phyloP scores from a whole-genome alignment of 202 grass and related monocot species.

The Eragrostis tef region DNA sequence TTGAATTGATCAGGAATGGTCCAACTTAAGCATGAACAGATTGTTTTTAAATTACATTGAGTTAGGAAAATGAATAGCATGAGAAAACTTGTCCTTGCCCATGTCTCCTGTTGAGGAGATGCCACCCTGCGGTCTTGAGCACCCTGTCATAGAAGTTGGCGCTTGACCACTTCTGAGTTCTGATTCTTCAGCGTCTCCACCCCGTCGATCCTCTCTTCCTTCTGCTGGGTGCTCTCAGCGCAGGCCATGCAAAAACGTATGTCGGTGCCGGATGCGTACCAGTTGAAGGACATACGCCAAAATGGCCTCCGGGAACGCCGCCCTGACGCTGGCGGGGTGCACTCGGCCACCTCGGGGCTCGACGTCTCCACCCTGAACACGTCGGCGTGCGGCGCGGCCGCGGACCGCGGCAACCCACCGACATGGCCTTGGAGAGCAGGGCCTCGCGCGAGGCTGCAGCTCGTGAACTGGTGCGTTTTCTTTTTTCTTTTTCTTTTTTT shows the following conservation, averaged over 20 bases:
- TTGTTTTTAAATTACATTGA: no score
- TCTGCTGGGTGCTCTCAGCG: slow-evolving; percentile 79
- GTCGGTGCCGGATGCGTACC: slow-evolving; percentile 67
- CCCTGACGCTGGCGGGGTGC: slow-evolving; percentile 69
- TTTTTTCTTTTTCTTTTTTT: no score
- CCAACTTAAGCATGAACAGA: no score
- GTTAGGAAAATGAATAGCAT: neutral
- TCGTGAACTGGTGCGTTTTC: no score
- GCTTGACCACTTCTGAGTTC: slow-evolving; percentile 95
- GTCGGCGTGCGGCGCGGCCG: slow-evolving; percentile 73
- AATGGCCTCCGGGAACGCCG: slow-evolving; percentile 58
- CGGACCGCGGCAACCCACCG: slow-evolving; percentile 63
- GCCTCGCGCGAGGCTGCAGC: slow-evolving; percentile 52
- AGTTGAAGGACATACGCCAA: no score
- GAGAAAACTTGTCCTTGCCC: slow-evolving; percentile 55
- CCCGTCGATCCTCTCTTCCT: slow-evolving; percentile 80
- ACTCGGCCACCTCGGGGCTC: slow-evolving; percentile 77
- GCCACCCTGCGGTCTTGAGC: no score
- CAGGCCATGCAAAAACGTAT: slow-evolving; percentile 89
- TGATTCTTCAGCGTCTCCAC: slow-evolving; percentile 88
- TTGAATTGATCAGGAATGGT: no score
- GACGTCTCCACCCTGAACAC: slow-evolving; percentile 96
- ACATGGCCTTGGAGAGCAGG: slow-evolving; percentile 61
- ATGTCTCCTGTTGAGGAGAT: no score
- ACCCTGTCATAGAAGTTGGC: slow-evolving; percentile 85